Base-by-base conservation (phyloP, 306 rosid genomes). In the Inga leiocalycina region DNA sequence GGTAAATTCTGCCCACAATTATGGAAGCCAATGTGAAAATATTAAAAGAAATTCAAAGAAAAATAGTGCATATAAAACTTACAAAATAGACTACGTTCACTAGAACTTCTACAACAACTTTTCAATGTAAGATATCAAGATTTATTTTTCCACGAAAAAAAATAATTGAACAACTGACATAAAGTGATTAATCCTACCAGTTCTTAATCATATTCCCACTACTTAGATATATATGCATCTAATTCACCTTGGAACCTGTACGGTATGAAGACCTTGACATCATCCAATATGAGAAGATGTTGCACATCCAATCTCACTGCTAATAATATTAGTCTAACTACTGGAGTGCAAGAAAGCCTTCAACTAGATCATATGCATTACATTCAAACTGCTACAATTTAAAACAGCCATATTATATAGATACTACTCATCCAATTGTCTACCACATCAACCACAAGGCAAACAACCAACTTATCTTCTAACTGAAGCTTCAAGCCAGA, bases 1-100 rank as follows among this genome's bases (percentile, higher is more conserved):
- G 5, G 64, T 84, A 74, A 37, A 79, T 67, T 91, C 99, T 94
- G 97, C 75, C 62, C 75, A 65, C 11, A 24, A 54, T 43, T 46
- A 19, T 67, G 66, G 75, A 76, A 43, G 69, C 71, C 81, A 76
- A 20, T 68, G 73, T 82, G 39, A 79, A 15, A 7, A 65, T 17
- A 79, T 61, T 15, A 22, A 74, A 73, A 27, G 15, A 65, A 78
- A 34, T 71, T 78, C 77, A 79, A 71, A 78, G 80, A 56, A 57
- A 81, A 61, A 16, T 76, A 15, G 12, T 8, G 45, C 34, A 71
- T 39, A 10, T 46, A 17, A 12, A 71, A 69, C 22, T 44, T 22
- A 5, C 20, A 62, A 79, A 85, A 46, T 37, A 82, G 43, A 44
- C 39, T 27, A 34, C 69, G 37, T 69, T 69, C 74, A 20, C 84